Percentiles rank a stretch among this genome's conserved stretches.
Evolutionary conservation across 441 rosid species (phyloP).

Genomic region (Jatropha podagrica): DNA sequence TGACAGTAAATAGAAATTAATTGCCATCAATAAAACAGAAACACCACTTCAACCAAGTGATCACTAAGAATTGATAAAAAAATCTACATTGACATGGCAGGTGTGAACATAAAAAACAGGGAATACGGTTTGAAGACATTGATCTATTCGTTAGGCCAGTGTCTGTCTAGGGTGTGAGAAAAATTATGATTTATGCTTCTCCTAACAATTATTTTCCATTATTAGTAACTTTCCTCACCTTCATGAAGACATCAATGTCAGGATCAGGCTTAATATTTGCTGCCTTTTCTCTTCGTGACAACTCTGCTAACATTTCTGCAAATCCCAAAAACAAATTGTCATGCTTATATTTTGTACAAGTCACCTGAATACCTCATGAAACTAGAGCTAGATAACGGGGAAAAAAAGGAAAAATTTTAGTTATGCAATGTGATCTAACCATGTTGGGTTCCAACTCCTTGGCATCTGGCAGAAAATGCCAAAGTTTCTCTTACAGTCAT

Average conservation of each 20-base stretch:
- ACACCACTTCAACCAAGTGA: not conserved
- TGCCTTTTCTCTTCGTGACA: conserved; percentile 36
- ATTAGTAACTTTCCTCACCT: conserved; percentile 15
- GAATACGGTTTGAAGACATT: not conserved
- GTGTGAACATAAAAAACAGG: not conserved
- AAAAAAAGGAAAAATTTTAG: not conserved
- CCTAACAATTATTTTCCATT: not conserved
- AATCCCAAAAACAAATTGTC: not conserved
- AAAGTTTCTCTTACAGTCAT: conserved; percentile 32
- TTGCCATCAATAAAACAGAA: not conserved
- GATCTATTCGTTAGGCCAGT: not conserved
- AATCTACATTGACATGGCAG: not conserved
- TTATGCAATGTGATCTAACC: conserved; percentile 14
- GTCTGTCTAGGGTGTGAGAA: not conserved
- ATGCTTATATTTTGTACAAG: not conserved
- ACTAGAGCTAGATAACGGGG: not conserved
- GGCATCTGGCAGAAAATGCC: conserved; percentile 33
- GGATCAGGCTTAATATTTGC: conserved; percentile 39
- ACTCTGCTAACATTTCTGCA: conserved; percentile 35
- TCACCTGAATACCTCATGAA: not conserved
- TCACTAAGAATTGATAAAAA: not conserved
- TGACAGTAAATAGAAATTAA: not conserved
- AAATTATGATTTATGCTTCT: not conserved
- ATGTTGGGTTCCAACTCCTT: conserved; percentile 26
- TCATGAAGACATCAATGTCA: conserved; percentile 35